phyloP scores from a whole-genome alignment of 352 stramenopile species.

The Thalassiosira oceanica region DNA sequence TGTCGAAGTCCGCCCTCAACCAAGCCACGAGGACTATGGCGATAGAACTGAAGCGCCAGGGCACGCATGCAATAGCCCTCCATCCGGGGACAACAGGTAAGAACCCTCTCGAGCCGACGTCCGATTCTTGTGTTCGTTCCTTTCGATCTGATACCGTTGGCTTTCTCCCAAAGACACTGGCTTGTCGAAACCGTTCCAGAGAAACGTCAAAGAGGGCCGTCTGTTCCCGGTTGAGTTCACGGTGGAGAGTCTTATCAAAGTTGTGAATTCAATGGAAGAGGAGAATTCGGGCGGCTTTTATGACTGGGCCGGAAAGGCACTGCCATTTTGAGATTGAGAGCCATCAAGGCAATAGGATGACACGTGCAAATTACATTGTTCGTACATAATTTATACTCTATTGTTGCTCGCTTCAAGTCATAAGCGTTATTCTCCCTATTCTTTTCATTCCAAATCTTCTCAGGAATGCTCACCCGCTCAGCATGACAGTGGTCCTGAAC shows the following conservation, averaged over 20 bases:
- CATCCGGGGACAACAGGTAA: slow-evolving; percentile 80
- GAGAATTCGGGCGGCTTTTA: slow-evolving; percentile 69
- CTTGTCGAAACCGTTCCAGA: slow-evolving; percentile 76
- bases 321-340: slow-evolving; percentile 79
- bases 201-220: slow-evolving; percentile 50
- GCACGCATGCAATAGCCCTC: slow-evolving; percentile 58
- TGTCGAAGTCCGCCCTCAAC: slow-evolving; percentile 79
- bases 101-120: no score
- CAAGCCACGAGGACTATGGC: slow-evolving; percentile 60
- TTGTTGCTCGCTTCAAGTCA: no score
- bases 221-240: slow-evolving; percentile 75
- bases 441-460: no score
- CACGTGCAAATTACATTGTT: no score
- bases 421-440: no score
- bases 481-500: no score
- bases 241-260: slow-evolving; percentile 50
- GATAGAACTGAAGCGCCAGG: slow-evolving; percentile 64
- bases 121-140: no score
- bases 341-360: no score
- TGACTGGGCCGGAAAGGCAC: slow-evolving; percentile 67
- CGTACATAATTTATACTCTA: no score
- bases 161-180: no score
- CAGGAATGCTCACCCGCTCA: no score
- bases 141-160: no score
- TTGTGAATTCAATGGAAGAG: slow-evolving; percentile 60